Conservation (phyloP, 1,139 yeast species). For the Candida smagusa region DNA sequence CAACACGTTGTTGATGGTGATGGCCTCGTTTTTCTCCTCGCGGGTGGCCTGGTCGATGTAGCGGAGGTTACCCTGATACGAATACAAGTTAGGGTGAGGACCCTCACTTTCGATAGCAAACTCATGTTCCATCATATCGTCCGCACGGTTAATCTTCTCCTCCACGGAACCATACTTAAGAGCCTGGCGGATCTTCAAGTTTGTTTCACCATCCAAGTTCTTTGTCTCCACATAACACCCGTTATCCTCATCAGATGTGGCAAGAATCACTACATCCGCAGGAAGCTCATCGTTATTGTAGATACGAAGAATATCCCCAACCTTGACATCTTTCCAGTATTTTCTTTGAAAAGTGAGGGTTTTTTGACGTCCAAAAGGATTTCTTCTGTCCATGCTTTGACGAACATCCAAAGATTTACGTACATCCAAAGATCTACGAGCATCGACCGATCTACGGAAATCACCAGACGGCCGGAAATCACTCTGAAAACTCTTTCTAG, state of each 20-base stretch:
- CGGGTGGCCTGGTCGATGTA: slow-evolving; percentile 19
- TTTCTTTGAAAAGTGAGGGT: slow-evolving; percentile 30
- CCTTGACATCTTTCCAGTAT: slow-evolving; percentile 54
- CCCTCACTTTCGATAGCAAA: slow-evolving; percentile 53
- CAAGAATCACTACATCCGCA: slow-evolving; percentile 49
- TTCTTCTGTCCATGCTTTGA: neutral
- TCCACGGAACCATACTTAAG: slow-evolving; percentile 39
- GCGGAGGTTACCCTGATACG: slow-evolving; percentile 49
- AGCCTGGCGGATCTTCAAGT: slow-evolving; percentile 52
- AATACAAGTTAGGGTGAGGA: slow-evolving; percentile 53
- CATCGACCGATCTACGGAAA: slow-evolving; percentile 7
- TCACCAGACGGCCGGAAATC: slow-evolving; percentile 11
- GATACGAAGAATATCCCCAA: slow-evolving; percentile 52
- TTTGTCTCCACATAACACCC: slow-evolving; percentile 58
- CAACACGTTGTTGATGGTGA: slow-evolving; percentile 46
- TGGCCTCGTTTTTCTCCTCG: slow-evolving; percentile 33
- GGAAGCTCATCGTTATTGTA: slow-evolving; percentile 58
- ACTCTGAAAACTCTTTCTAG: slow-evolving; percentile 37
- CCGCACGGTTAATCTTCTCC: slow-evolving; percentile 35
- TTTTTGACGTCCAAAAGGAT: slow-evolving; percentile 21
- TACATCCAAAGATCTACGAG: neutral
- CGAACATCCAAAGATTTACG: neutral
- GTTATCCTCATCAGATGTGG: slow-evolving; percentile 53
- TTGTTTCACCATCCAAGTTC: slow-evolving; percentile 61
- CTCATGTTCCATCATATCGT: slow-evolving; percentile 38